Conservation (phyloP, 2,329 filamentous ascomycete species). For the Verticillium klebahnii region DNA sequence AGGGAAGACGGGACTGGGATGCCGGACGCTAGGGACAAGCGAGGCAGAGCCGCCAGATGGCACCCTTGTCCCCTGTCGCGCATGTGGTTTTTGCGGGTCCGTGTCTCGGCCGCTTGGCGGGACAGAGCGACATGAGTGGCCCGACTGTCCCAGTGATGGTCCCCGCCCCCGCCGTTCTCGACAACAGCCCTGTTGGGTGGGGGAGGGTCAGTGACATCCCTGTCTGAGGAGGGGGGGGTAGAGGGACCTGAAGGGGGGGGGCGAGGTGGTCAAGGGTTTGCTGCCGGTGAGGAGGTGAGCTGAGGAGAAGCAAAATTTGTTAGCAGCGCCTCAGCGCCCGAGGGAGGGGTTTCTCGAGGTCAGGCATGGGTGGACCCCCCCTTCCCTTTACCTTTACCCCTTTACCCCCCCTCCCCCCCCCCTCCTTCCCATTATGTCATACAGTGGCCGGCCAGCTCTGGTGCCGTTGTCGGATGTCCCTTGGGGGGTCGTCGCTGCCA, state of each 20-base stretch:
- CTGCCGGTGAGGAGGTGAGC: not conserved
- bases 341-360: no score
- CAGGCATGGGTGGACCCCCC: no score
- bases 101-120: not conserved
- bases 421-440: no score
- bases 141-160: not conserved
- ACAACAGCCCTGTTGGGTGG: slow-evolving; percentile 11
- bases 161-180: slow-evolving; percentile 12
- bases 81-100: slow-evolving; percentile 10
- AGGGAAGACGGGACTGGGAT: not conserved
- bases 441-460: not conserved
- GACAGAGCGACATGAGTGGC: not conserved
- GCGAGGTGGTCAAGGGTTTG: not conserved
- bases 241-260: not conserved
- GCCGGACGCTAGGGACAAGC: slow-evolving; percentile 16
- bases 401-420: no score
- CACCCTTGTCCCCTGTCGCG: slow-evolving; percentile 13
- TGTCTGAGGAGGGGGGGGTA: not conserved
- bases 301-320: not conserved
- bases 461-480: slow-evolving; percentile 8
- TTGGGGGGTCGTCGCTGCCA: not conserved
- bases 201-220: not conserved
- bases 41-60: slow-evolving; percentile 15
- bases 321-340: not conserved
- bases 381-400: no score